These are phyloP conservation scores for Fraxinus baroniana DNA, from an alignment of 305 asterid species.

Conservation along the genomic window DNA sequence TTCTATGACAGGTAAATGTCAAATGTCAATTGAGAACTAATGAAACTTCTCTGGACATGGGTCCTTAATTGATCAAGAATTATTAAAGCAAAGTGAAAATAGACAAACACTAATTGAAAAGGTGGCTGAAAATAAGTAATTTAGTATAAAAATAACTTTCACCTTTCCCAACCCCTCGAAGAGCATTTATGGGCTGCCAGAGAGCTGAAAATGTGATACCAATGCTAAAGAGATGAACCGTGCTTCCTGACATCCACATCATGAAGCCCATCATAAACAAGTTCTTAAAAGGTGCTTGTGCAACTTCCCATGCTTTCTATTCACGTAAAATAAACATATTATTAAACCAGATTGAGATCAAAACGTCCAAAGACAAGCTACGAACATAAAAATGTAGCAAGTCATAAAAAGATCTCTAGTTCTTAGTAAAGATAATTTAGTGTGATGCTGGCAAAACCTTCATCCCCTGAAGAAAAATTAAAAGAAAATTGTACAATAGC, in stretches of 20 bases:
- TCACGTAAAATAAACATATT: slow-evolving; percentile 19
- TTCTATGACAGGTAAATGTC: background rate
- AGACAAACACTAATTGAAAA: background rate
- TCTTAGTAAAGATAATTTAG: background rate
- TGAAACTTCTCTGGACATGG: background rate
- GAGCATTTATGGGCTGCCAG: slow-evolving; percentile 53
- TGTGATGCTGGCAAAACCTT: background rate
- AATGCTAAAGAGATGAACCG: slow-evolving; percentile 51
- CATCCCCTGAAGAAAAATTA: background rate
- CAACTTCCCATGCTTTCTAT: slow-evolving; percentile 99
- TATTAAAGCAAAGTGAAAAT: background rate
- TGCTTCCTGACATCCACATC: slow-evolving; percentile 63
- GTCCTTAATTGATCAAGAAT: background rate
- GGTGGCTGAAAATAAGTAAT: background rate
- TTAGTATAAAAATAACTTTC: background rate
- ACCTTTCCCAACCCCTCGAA: slow-evolving; percentile 55
- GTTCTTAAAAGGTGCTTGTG: slow-evolving; percentile 92
- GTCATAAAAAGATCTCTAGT: background rate
- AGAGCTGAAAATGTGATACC: slow-evolving; percentile 59
- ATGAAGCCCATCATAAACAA: slow-evolving; percentile 63
- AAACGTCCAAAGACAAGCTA: background rate
- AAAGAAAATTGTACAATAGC: background rate
- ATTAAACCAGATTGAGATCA: background rate
- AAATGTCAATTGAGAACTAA: background rate
- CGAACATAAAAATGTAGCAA: background rate